phyloP scores from a whole-genome alignment of 2,329 filamentous ascomycete species.

The Ceratocystis cubensis region DNA sequence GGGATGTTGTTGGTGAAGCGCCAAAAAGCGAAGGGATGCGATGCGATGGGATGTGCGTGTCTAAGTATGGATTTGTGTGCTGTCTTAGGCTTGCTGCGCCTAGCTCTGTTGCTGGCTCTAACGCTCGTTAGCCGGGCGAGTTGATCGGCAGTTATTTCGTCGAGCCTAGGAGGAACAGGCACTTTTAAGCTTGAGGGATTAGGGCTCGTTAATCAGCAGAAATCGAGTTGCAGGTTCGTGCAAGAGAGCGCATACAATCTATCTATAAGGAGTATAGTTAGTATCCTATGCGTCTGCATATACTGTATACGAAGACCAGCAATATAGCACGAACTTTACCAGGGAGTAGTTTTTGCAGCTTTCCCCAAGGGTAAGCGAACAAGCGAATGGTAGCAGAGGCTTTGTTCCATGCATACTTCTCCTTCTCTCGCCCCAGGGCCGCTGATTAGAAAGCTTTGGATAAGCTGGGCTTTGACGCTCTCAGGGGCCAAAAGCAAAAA shows the following conservation, averaged over 20 bases:
- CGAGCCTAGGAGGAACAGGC: not conserved
- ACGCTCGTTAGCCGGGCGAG: not conserved
- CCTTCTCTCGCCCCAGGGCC: not conserved
- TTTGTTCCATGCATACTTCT: constrained; percentile 5
- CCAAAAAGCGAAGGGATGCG: not conserved
- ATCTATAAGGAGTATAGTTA: too few relatives aligned
- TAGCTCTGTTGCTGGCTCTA: not conserved
- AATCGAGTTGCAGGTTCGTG: too few relatives aligned
- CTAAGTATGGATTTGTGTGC: not conserved
- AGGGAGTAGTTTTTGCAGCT: not conserved
- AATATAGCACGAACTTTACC: not conserved
- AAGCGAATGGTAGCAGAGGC: not conserved
- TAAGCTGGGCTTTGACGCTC: constrained; percentile 5
- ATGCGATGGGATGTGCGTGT: too few relatives aligned
- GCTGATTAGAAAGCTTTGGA: constrained; percentile 8
- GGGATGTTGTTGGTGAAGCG: not conserved
- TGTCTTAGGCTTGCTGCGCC: not conserved
- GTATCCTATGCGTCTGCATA: not conserved
- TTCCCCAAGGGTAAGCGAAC: not conserved
- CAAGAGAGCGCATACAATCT: too few relatives aligned
- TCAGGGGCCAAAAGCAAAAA: not conserved
- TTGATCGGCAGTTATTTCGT: not conserved
- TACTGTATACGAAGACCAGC: not conserved
- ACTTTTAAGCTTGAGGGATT: not conserved
- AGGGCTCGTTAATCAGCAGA: not conserved